Percentiles rank a stretch among this genome's conserved stretches.
phyloP scores from a whole-genome alignment of 2,329 filamentous ascomycete species.

The Diplocarpon rosae region DNA sequence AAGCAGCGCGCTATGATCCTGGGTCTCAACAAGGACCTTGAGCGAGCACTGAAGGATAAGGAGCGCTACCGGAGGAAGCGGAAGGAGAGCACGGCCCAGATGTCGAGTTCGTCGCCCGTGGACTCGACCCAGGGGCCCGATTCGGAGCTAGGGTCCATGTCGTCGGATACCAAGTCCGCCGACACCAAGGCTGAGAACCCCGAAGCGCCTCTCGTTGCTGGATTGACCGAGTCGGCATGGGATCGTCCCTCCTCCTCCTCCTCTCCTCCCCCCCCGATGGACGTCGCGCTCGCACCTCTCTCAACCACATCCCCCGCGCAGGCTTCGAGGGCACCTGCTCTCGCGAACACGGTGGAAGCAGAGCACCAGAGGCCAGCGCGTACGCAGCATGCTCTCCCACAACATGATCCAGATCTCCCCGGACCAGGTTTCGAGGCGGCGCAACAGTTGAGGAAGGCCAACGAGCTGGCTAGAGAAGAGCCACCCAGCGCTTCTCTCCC shows the following conservation, averaged over 20 bases:
- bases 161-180: slow-evolving; percentile 13
- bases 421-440: slow-evolving; percentile 29
- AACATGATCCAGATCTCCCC: slow-evolving; percentile 35
- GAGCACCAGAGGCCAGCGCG: slow-evolving; percentile 49
- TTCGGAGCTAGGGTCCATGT: slow-evolving; percentile 21
- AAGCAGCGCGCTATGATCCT: slow-evolving; percentile 92
- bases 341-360: slow-evolving; percentile 38
- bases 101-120: slow-evolving; percentile 24
- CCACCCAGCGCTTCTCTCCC: slow-evolving; percentile 42
- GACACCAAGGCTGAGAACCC: slow-evolving; percentile 13
- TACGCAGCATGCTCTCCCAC: slow-evolving; percentile 46
- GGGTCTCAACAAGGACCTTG: slow-evolving; percentile 87
- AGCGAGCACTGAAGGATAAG: slow-evolving; percentile 84
- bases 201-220: slow-evolving; percentile 21
- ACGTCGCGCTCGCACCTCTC: slow-evolving; percentile 49
- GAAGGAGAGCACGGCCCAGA: slow-evolving; percentile 54
- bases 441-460: slow-evolving; percentile 33
- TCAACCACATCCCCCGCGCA: slow-evolving; percentile 54
- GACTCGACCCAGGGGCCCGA: slow-evolving; percentile 22
- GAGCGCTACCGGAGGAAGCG: slow-evolving; percentile 85
- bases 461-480: slow-evolving; percentile 34
- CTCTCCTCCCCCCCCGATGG: slow-evolving; percentile 54
- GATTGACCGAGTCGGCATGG: slow-evolving; percentile 17
- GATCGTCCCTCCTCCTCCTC: slow-evolving; percentile 28
- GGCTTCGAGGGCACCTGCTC: slow-evolving; percentile 30